Base-by-base conservation (phyloP, 2,329 filamentous ascomycete genomes). In the Calonectria pauciramosa region DNA sequence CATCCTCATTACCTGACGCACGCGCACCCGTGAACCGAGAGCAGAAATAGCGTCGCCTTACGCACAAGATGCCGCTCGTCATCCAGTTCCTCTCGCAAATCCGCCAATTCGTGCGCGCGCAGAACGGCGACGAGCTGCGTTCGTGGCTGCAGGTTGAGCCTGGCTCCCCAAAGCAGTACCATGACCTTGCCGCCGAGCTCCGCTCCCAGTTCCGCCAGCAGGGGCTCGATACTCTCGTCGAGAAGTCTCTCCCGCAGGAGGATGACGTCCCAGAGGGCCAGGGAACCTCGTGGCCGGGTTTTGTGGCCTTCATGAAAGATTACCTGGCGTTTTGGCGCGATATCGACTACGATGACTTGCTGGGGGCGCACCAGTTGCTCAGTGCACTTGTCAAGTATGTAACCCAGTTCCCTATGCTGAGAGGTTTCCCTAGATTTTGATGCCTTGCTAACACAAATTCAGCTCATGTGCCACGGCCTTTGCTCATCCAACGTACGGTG, bases 391-490 rank as follows among this genome's bases (percentile, higher is more conserved):
- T 96, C 64, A 94, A 94, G 94, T 96, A 88, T 81, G 93, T 10
- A 7, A 47, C n/a, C 11, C 8, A 5, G 13, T 44, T 16, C 8
- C 7, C n/a, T 44, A 26, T 4, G 13, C 9, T 20, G 13, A 14
- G n/a, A 20, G 10, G 65, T 14, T 32, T 34, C 20, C 26, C 4
- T 34, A 9, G 18, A 28, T 38, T 16, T 34, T 26, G 16, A 54
- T n/a, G 38, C 13, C 4, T 18, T 38, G 32, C 76, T 78, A 68
- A 78, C 63, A 23, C 20, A 23, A 14, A 28, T 5, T 18, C 70
- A 96, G 95, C 81, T 94, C 96, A 80, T 97, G 94, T 79, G 94
- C 95, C 32, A 94, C 94, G 26, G 96, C 96, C 0, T 91, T 98
- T 63, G 92, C 93, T 9, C 94, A 98, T 81, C 92, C 94, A 2